phyloP scores from a whole-genome alignment of 768 basidiomycete genomes.

The Punctularia strigosozonata region DNA sequence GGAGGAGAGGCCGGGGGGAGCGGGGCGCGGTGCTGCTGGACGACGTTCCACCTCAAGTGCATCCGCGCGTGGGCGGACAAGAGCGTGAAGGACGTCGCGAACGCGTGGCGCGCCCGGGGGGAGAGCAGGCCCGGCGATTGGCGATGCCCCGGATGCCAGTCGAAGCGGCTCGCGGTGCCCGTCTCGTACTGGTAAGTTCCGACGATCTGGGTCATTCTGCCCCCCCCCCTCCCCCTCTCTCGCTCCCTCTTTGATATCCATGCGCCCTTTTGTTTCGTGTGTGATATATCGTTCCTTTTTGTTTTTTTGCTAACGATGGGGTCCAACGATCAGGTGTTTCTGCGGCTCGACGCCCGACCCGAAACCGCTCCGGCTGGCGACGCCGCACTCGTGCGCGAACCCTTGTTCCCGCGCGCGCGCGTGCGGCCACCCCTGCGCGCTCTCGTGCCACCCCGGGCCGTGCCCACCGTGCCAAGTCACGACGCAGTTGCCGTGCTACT shows the following conservation, averaged over 20 bases:
- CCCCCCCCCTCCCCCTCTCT: neutral
- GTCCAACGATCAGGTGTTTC: constrained; percentile 85
- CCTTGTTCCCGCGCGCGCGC: constrained; percentile 49
- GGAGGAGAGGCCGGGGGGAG: constrained; percentile 11
- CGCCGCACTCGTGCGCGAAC: constrained; percentile 68
- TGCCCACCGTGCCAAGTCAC: constrained; percentile 90
- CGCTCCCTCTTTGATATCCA: neutral
- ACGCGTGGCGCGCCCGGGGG: constrained; percentile 64
- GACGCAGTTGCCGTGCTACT: constrained; percentile 68
- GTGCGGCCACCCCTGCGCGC: constrained; percentile 76
- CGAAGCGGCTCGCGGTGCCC: constrained; percentile 56
- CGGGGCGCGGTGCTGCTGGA: constrained; percentile 68
- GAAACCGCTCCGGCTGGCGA: constrained; percentile 52
- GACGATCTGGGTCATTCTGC: too few species aligned
- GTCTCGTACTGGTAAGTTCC: constrained; percentile 49
- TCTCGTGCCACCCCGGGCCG: constrained; percentile 89
- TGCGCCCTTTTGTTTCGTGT: constrained; percentile 1
- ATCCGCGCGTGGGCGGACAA: constrained; percentile 82
- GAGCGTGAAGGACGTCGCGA: constrained; percentile 60
- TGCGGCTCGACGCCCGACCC: constrained; percentile 70
- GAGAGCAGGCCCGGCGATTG: constrained; percentile 67
- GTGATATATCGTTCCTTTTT: too few species aligned
- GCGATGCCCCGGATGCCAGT: constrained; percentile 92
- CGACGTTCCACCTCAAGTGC: constrained; percentile 84
- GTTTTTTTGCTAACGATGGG: too few species aligned